Evolutionary conservation across 1,284 basidiomycete genomes (phyloP).

Genomic region (Trichosporon sp.): DNA sequence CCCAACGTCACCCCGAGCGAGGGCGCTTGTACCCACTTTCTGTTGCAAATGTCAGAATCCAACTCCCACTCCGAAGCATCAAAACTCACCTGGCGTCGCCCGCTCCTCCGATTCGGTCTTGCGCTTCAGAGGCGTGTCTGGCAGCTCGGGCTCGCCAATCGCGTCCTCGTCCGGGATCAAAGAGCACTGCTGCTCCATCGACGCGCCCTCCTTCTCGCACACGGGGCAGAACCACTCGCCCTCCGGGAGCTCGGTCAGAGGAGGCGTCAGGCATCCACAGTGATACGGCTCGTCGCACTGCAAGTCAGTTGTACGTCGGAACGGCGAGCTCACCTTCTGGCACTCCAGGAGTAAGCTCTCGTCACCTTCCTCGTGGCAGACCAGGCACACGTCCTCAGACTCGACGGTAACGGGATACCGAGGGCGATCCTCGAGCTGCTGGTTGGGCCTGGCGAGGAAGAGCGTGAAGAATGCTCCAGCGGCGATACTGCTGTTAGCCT

Average conservation of each 20-base stretch:
- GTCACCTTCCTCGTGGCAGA: constrained; percentile 65
- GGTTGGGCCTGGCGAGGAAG: constrained; percentile 67
- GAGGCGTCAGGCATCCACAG: constrained; percentile 71
- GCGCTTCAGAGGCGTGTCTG: background rate
- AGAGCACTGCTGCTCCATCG: constrained; percentile 1
- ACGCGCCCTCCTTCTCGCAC: constrained; percentile 51
- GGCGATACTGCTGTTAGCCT: constrained; percentile 58
- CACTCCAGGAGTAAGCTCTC: constrained; percentile 70
- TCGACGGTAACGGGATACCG: constrained; percentile 69
- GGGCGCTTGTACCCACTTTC: background rate
- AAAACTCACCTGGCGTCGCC: background rate
- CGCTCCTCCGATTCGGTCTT: constrained; percentile 3
- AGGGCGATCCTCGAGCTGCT: constrained; percentile 63
- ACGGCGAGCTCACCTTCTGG: constrained; percentile 62
- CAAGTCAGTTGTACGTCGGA: background rate
- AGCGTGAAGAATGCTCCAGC: constrained; percentile 80
- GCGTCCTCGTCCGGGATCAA: background rate
- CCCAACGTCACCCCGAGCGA: background rate
- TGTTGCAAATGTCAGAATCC: background rate
- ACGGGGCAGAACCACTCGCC: constrained; percentile 89
- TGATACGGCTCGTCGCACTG: constrained; percentile 90
- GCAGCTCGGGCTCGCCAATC: background rate
- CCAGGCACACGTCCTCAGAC: constrained; percentile 64
- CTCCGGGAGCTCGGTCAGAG: constrained; percentile 69
- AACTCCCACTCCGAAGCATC: background rate